These are phyloP conservation scores for Yamadazyma kanchanaburiensis DNA, from an alignment of 1,139 yeast genomes.

Conservation along the genomic window DNA sequence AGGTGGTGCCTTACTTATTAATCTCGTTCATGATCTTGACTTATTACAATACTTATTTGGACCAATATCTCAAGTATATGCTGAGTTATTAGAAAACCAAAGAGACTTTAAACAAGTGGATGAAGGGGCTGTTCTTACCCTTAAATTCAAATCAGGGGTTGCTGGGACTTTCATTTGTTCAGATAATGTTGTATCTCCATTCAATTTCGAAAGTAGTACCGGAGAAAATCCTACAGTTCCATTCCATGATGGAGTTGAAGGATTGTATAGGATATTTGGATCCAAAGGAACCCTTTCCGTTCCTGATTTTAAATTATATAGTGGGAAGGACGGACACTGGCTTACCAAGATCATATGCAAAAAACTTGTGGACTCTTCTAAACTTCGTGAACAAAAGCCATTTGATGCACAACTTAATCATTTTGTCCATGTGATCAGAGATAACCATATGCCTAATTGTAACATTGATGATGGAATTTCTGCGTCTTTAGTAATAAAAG, in stretches of 20 bases:
- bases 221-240: slow-evolving; percentile 43
- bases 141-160: slow-evolving; percentile 30
- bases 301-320: slow-evolving; percentile 33
- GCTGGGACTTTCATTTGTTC: slow-evolving; percentile 39
- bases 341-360: slow-evolving; percentile 12
- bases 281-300: slow-evolving; percentile 35
- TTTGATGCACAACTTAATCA: slow-evolving; percentile 40
- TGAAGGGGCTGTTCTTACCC: slow-evolving; percentile 38
- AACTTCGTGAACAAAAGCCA: slow-evolving; percentile 20
- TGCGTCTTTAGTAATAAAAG: slow-evolving; percentile 31
- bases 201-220: slow-evolving; percentile 38
- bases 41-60: slow-evolving; percentile 36
- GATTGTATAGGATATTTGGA: slow-evolving; percentile 37
- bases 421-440: slow-evolving; percentile 32
- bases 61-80: slow-evolving; percentile 35
- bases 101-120: slow-evolving; percentile 28
- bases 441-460: slow-evolving; percentile 28
- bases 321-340: no score
- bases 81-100: slow-evolving; percentile 32
- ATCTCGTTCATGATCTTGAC: slow-evolving; percentile 40
- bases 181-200: slow-evolving; percentile 38
- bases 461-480: slow-evolving; percentile 38
- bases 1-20: slow-evolving; percentile 39
- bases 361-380: slow-evolving; percentile 13
- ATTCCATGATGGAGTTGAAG: slow-evolving; percentile 22